phyloP scores from a whole-genome alignment of 257 asterid species.

The Marsdenia floribunda region DNA sequence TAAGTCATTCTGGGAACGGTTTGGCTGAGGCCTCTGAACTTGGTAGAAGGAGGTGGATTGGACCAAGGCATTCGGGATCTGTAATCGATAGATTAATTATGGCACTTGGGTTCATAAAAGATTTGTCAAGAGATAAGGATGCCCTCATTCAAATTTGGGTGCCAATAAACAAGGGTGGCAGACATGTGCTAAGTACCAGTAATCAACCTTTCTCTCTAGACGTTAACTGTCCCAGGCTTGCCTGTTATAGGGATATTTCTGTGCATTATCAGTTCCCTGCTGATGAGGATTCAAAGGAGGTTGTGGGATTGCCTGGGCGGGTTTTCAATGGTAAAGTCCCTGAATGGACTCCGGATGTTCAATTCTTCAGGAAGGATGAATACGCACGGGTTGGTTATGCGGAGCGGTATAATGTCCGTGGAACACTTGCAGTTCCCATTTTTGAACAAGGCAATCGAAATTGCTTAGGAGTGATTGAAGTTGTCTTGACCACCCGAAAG shows the following conservation, averaged over 20 bases:
- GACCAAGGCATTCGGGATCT: constrained; percentile 51
- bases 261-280: constrained; percentile 62
- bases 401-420: constrained; percentile 65
- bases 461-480: constrained; percentile 91
- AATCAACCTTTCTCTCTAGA: constrained; percentile 61
- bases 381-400: constrained; percentile 77
- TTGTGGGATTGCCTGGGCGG: constrained; percentile 79
- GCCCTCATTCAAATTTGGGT: constrained; percentile 88
- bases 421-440: constrained; percentile 84
- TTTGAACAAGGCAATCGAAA: constrained; percentile 71
- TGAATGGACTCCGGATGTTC: constrained; percentile 97
- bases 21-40: constrained; percentile 31
- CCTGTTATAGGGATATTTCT: constrained; percentile 67
- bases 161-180: constrained; percentile 59
- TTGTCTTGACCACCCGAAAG: constrained; percentile 76
- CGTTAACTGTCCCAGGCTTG: constrained; percentile 58
- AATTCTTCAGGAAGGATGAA: constrained; percentile 65
- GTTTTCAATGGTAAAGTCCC: constrained; percentile 73
- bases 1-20: constrained; percentile 23
- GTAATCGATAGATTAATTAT: constrained; percentile 62
- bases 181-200: constrained; percentile 62
- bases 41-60: constrained; percentile 64
- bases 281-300: constrained; percentile 58
- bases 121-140: constrained; percentile 44
- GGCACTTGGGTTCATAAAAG: constrained; percentile 55